Base-by-base conservation (phyloP, 352 stramenopile genomes). In the Pythium phragmitis region DNA sequence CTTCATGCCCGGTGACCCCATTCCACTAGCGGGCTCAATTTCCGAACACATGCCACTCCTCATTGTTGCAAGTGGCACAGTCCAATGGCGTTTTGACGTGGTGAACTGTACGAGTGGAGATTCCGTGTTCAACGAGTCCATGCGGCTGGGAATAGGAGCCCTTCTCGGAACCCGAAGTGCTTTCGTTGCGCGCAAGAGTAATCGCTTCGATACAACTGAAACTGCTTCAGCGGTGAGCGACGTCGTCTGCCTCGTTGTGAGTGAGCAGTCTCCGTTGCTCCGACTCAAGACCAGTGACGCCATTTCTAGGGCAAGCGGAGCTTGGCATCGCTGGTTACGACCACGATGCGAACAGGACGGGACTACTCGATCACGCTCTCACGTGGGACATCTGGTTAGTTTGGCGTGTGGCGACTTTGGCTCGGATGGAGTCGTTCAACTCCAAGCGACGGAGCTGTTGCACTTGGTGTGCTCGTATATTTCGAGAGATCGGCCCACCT, bases 301-400 rank as follows among this genome's bases (percentile, higher is more conserved):
- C 7, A 45, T 56, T 2, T 9, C 21, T n/a, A 19, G 26, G 13
- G 45, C 46, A 17, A 42, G 26, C 28, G 57, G 57, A 26, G 33
- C 11, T 36, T 63, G 57, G 57, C 45, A 63, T 47, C 57, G 57
- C 19, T 63, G 57, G 57, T 8, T 63, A 37, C 23, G 34, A 33
- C 34, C 36, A 0, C n/a, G 19, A 46, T n/a, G 5, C n/a, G 13
- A 46, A 36, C 43, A 47, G 7, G 46, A 55, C 17, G 30, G 4
- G 30, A 23, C 13, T 30, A 30, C 26, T 30, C 26, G 26, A 30
- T 30, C 26, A 5, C 26, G 26, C 3, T 55, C 45, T 14, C 50
- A 57, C 16, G 4, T 46, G 7, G 16, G 12, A 26, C 57, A 56
- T 36, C 45, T 63, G 12, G 36, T 63, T 11, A n/a, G 39, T 30